Base-by-base conservation (phyloP, 139 green algal species). In the Chlamydomonas urium region DNA sequence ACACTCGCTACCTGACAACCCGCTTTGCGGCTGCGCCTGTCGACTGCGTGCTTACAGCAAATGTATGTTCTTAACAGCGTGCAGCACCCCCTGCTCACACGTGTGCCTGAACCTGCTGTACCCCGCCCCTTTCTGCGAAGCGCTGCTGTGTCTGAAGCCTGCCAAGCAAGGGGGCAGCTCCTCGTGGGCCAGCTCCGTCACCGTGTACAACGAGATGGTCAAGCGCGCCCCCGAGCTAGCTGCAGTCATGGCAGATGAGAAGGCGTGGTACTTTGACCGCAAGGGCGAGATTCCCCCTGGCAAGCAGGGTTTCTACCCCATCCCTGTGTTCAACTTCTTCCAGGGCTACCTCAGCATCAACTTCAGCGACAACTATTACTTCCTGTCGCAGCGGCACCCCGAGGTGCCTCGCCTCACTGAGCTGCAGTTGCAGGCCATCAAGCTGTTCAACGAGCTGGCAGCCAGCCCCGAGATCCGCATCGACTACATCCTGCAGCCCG, bases 211-310 rank as follows among this genome's bases (percentile, higher is more conserved):
- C 47, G 80, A 86, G 62, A 76, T 86, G 53, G 69, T 86, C 24
- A 74, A 74, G 57, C 28, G 65, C 0, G 73, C 73, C 23, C 76
- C 76, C 14, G 31, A 86, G 58, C 76, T 86, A 29, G 71, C 73
- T 32, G 53, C 53, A 34, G 19, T 63, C 24, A 63, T 63, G 53
- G 21, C 10, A 8, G 53, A 63, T 26, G 17, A 14, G 6, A 21
- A 32, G 10, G 53, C 73, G 45, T 91, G 81, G 76, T 83, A 73
- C 74, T 74, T 86, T 26, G 83, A 89, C 66, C 75, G 83, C 36
- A 88, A 88, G 75, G 74, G 78, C 19, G 77, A 90, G 79, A 74
- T 88, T 2, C 85, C 85, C 24, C 42, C 73, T 3, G 84, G 82
- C n/a, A 79, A 88, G 66, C 74, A 72, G 66, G 71, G 71, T 1